Percentiles rank a stretch among this genome's conserved stretches.
Evolutionary conservation across 1,139 yeast genomes (phyloP).

Genomic region (Kurtzmaniella quercitrusa): DNA sequence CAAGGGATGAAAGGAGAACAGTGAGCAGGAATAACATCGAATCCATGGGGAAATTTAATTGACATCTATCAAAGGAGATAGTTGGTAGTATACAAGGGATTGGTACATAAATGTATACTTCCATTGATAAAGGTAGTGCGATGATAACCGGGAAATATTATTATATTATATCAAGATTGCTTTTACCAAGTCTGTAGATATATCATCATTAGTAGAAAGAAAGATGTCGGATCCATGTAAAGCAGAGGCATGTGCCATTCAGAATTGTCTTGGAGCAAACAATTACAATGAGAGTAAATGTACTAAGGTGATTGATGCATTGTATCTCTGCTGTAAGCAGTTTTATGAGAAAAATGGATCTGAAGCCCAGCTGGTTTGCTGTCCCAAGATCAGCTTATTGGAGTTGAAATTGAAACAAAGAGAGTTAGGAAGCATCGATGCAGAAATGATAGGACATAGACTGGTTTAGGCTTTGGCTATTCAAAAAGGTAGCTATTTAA

Average conservation of each 20-base stretch:
- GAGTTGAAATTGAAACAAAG: slow-evolving; percentile 58
- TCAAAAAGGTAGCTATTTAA: no score
- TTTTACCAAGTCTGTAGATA: no score
- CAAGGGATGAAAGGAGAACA: no score
- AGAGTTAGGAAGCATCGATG: slow-evolving; percentile 48
- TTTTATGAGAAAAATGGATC: slow-evolving; percentile 52
- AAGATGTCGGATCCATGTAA: slow-evolving; percentile 49
- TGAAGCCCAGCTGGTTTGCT: slow-evolving; percentile 57
- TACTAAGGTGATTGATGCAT: slow-evolving; percentile 50
- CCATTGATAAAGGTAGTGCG: background rate
- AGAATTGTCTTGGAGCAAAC: slow-evolving; percentile 52
- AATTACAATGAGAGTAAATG: slow-evolving; percentile 64
- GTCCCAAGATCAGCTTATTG: slow-evolving; percentile 57
- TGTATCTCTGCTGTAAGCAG: slow-evolving; percentile 57
- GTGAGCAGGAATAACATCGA: no score
- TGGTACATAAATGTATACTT: background rate
- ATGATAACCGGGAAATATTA: background rate
- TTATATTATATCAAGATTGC: background rate
- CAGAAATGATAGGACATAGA: slow-evolving; percentile 27
- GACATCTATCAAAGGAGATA: no score
- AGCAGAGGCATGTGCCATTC: slow-evolving; percentile 66
- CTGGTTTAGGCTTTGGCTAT: background rate
- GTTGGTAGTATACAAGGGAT: background rate
- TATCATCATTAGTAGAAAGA: background rate
- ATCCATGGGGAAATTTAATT: no score